Base-by-base conservation (phyloP, 371 early-diverging fungal species). In the Lichtheimia corymbifera region DNA sequence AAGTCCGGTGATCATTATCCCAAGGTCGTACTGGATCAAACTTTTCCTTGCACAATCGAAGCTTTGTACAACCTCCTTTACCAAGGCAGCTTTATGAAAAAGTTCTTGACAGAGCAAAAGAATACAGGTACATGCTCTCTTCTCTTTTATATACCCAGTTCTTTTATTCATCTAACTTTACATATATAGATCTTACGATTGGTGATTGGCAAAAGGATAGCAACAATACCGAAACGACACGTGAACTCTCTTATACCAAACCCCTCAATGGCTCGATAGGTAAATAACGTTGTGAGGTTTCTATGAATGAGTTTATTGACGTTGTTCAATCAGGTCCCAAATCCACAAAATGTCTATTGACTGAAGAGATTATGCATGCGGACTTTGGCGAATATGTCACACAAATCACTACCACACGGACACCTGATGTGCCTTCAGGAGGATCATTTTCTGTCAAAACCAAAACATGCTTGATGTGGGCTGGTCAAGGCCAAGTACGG, bases 361-460 rank as follows among this genome's bases (percentile, higher is more conserved):
- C 76, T 22, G 88, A 89, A 61, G 82, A 85, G 45, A 73, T 88
- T 20, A 62, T 83, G 28, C 62, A 80, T 61, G 66, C 66, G 55
- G 88, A 93, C 67, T 79, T 84, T 64, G 74, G 76, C 20, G 64
- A 73, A n/a, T 82, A 79, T 52, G 78, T 89, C 5, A 80, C 89
- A 4, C 77, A 82, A 15, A 72, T 90, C 24, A 83, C 86, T 3
- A 80, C 84, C 13, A 88, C 89, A 0, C 74, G 75, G 43, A 95
- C 97, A 13, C 95, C 95, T 3, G 89, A 91, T 63, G 85, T 96
- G 0, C 96, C 96, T 11, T 91, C 91, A 24, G 94, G 93, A 17
- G 83, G 86, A 22, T 74, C 87, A 24, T 97, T 97, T 68, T 70
- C 71, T 27, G 81, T 90, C 20, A 87, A 89, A 53, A 88, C 89